phyloP scores from a whole-genome alignment of 1,284 basidiomycete species.

The Cutaneotrichosporon mucoides region DNA sequence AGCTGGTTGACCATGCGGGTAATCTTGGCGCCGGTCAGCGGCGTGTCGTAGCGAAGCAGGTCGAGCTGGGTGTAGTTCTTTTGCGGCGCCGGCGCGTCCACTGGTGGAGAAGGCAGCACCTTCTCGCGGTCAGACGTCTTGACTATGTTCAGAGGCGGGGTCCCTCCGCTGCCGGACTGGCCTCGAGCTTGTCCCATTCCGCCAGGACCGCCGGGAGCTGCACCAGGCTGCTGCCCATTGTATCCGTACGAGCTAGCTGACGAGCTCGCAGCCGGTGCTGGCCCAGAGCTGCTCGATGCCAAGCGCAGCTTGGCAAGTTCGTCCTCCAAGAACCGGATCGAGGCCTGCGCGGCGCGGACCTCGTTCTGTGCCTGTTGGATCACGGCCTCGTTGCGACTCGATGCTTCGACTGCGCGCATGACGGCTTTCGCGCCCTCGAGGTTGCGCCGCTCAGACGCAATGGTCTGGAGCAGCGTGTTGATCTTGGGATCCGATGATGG shows the following conservation, averaged over 20 bases:
- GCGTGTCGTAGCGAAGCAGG: slow-evolving; percentile 95
- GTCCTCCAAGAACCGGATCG: slow-evolving; percentile 48
- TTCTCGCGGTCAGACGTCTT: not conserved
- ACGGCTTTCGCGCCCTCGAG: slow-evolving; percentile 49
- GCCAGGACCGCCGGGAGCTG: not conserved
- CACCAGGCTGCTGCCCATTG: slow-evolving; percentile 2
- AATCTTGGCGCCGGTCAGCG: slow-evolving; percentile 93
- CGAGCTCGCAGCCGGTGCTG: not conserved
- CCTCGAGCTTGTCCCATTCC: not conserved
- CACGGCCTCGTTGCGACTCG: slow-evolving; percentile 47
- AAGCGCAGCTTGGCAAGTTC: slow-evolving; percentile 46
- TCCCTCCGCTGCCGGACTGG: not conserved
- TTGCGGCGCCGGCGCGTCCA: slow-evolving; percentile 9
- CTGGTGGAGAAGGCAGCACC: slow-evolving; percentile 10
- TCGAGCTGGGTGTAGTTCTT: slow-evolving; percentile 56
- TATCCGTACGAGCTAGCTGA: not conserved
- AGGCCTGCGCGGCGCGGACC: slow-evolving; percentile 45
- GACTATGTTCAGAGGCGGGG: slow-evolving; percentile 10
- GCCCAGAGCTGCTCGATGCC: not conserved
- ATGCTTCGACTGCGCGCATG: slow-evolving; percentile 47
- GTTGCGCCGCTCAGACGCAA: slow-evolving; percentile 46
- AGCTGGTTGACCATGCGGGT: slow-evolving; percentile 97
- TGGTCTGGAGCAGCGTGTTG: slow-evolving; percentile 41
- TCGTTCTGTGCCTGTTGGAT: slow-evolving; percentile 50
- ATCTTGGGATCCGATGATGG: slow-evolving; percentile 29